Percentiles rank a stretch among this genome's conserved stretches.
These are phyloP conservation scores for Nemania serpens DNA, from an alignment of 2,329 filamentous ascomycete species.

Conservation along the genomic window DNA sequence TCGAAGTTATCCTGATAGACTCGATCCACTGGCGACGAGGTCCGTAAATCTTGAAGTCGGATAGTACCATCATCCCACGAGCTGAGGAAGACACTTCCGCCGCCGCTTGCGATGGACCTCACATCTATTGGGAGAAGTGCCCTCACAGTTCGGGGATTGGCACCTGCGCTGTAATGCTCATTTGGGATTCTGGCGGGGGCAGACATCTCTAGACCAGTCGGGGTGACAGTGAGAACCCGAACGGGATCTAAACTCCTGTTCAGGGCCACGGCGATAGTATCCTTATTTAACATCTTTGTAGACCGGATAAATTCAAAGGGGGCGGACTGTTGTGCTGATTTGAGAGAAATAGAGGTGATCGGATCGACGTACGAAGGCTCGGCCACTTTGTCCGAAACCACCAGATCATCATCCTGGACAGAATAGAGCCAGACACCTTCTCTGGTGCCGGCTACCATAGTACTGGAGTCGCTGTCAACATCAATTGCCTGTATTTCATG, in stretches of 20 bases:
- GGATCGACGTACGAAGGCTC: constrained; percentile 27
- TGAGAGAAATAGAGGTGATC: constrained; percentile 31
- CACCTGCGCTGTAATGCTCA: constrained; percentile 34
- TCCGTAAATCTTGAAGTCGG: constrained; percentile 56
- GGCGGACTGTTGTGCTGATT: constrained; percentile 20
- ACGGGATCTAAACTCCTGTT: constrained; percentile 50
- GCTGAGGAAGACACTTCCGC: constrained; percentile 51
- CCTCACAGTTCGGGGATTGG: constrained; percentile 45
- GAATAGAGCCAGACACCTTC: constrained; percentile 44
- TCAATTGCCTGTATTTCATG: constrained; percentile 46
- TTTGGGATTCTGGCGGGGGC: constrained; percentile 42
- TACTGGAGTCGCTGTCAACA: constrained; percentile 32
- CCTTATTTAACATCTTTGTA: constrained; percentile 52
- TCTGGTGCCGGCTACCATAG: constrained; percentile 44
- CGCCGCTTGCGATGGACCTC: constrained; percentile 40
- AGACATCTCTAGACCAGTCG: constrained; percentile 49
- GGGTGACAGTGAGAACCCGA: constrained; percentile 52
- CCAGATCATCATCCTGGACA: constrained; percentile 28
- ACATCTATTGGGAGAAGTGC: constrained; percentile 52
- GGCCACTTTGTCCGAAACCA: constrained; percentile 12
- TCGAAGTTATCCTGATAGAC: constrained; percentile 60
- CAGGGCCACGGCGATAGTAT: constrained; percentile 52
- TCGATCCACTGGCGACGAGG: constrained; percentile 51
- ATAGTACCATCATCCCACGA: constrained; percentile 60
- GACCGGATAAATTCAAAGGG: constrained; percentile 40